Evolutionary conservation across 345 rosid genomes (phyloP), one percentile per base, ranked within the genome.

Genomic region (Viola odorata): DNA sequence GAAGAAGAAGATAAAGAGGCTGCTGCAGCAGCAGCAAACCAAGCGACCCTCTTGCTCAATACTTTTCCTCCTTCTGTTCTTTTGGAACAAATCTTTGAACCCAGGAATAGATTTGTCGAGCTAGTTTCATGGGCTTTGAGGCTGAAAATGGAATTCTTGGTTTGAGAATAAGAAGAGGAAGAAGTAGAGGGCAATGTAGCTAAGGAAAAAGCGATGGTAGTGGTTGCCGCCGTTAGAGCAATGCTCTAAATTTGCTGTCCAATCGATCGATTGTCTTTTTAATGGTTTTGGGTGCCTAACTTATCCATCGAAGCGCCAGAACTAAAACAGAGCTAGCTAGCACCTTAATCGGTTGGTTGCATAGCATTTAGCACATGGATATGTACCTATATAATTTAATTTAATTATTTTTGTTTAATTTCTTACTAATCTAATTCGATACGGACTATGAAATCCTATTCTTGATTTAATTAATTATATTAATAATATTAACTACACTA

Each of bases 1-100:
- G 76, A 37, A 37, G 89, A 64, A 44, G 90, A 81, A 6, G 77
- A 84, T 78, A 94, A 78, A 37, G 73, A 74, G 61, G 80, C 3
- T 17, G 67, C 67, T 32, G 66, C 69, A 3, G 45, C 12, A 50
- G 76, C 54, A 65, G 65, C 45, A 17, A 64, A 53, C 55, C 63
- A 57, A 65, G 65, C 45, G 32, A 64, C 53, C 57, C 63, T 62
- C 45, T 50, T 75, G 62, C n/a, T 60, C 12, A 50, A 23, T n/a
- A 73, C 52, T 51, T 50, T 68, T 10, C 68, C 6, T 69, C 17
- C 68, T 42, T 42, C 53, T 11, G 71, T 57, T 48, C 39, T 44
- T 52, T 42, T 45, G 16, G 53, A 53, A n/a, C 65, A 38, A 40
- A 70, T 4, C 48, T 15, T 66, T 42, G 69, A 40, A 63, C 69